A percentile compares a stretch with the other conserved stretches of the same genome.
Conservation (phyloP, 1,284 basidiomycete species). For the Ganoderma meredithae region DNA sequence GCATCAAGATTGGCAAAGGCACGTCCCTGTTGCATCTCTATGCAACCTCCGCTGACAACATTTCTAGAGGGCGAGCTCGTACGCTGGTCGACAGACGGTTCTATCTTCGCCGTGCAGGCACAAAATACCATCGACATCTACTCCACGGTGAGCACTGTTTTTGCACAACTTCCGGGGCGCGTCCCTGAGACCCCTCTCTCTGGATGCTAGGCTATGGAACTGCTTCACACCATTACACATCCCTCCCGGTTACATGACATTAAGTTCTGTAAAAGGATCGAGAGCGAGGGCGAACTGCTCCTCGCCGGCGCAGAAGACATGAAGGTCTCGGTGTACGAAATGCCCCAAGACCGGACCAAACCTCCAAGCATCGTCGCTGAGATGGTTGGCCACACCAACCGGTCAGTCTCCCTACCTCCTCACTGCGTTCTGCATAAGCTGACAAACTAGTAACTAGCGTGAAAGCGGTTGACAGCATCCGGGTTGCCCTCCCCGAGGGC, state of each 20-base stretch:
- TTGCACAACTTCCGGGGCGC: not conserved
- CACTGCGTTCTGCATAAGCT: constrained; percentile 3
- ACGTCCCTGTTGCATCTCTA: constrained; percentile 28
- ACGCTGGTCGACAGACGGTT: constrained; percentile 81
- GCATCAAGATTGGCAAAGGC: constrained; percentile 89
- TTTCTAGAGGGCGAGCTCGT: constrained; percentile 85
- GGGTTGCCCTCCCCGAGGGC: constrained; percentile 57
- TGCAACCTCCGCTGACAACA: not conserved
- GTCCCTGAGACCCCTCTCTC: not conserved
- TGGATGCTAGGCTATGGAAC: constrained; percentile 41
- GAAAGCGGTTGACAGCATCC: constrained; percentile 72
- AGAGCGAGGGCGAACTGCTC: constrained; percentile 68
- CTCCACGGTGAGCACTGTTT: constrained; percentile 64
- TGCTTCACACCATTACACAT: constrained; percentile 76
- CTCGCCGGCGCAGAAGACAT: constrained; percentile 89
- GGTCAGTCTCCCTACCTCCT: constrained; percentile 53
- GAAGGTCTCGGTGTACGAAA: constrained; percentile 76
- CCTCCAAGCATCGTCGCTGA: constrained; percentile 63
- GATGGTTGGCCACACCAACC: constrained; percentile 76
- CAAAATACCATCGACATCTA: constrained; percentile 84
- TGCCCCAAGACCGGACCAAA: constrained; percentile 51
- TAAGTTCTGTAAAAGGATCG: constrained; percentile 68
- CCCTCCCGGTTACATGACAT: constrained; percentile 83
- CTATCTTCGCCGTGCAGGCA: constrained; percentile 82
- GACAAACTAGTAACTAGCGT: constrained; percentile 52